Conservation (phyloP, 1,284 basidiomycete genomes). For the Stereum hirsutum region DNA sequence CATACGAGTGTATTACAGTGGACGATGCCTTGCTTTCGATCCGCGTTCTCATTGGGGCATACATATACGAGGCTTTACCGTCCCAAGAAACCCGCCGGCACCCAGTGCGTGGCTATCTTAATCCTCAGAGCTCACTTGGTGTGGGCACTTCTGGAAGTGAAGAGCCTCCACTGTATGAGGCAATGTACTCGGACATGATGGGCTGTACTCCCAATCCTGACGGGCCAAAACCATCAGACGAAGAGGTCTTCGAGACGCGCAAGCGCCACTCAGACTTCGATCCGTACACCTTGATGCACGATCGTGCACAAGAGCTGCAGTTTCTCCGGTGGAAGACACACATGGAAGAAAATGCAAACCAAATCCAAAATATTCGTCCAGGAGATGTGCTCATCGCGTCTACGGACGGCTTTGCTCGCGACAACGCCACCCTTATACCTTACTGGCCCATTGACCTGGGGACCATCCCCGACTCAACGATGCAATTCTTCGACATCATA, state of each 20-base stretch:
- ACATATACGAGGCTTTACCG: no score
- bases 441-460: not conserved
- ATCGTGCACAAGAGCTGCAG: not conserved
- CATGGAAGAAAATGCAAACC: not conserved
- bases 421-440: not conserved
- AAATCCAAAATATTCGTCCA: not conserved
- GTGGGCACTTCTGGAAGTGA: no score
- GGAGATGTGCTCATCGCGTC: not conserved
- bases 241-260: not conserved
- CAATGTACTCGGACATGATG: no score
- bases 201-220: no score
- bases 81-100: no score
- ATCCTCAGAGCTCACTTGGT: no score
- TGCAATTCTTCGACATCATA: not conserved
- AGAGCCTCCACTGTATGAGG: no score
- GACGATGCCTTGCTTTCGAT: no score
- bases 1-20: no score
- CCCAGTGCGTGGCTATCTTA: no score
- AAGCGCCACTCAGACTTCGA: not conserved
- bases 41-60: no score
- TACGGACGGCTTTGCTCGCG: not conserved
- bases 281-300: not conserved
- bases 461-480: not conserved
- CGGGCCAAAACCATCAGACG: not conserved
- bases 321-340: not conserved